Evolutionary conservation across 768 basidiomycete species (phyloP).

Genomic region (Gelatoporia subvermispora): DNA sequence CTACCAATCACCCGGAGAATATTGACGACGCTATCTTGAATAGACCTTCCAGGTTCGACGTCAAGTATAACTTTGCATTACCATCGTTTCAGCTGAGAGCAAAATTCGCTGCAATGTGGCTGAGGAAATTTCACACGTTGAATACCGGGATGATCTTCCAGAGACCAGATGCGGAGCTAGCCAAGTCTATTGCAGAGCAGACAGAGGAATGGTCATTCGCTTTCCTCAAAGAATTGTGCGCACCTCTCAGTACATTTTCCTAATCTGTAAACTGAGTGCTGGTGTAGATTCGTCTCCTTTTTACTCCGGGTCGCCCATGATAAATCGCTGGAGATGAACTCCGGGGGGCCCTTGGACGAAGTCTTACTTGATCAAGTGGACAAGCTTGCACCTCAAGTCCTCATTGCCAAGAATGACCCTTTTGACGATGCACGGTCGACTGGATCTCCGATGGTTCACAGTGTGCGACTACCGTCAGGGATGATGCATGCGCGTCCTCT

Average conservation of each 20-base stretch:
- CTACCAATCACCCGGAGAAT: conserved; percentile 39
- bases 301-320: conserved; percentile 30
- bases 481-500: too few species aligned
- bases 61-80: conserved; percentile 37
- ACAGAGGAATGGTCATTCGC: conserved; percentile 40
- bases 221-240: conserved; percentile 36
- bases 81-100: conserved; percentile 28
- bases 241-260: conserved; percentile 22
- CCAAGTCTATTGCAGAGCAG: conserved; percentile 30
- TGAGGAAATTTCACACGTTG: conserved; percentile 25
- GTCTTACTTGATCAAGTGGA: conserved; percentile 1
- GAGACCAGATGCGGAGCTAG: conserved; percentile 11
- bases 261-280: neutral
- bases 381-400: neutral
- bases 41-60: conserved; percentile 40
- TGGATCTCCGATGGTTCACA: too few species aligned
- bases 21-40: conserved; percentile 38
- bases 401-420: too few species aligned
- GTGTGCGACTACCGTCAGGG: too few species aligned
- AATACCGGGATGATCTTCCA: conserved; percentile 27
- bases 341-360: neutral
- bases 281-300: conserved; percentile 24
- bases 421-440: too few species aligned
- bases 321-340: conserved; percentile 3
- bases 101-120: conserved; percentile 36